Base-by-base conservation (phyloP, 1,139 yeast species). In the Martiniozyma asiatica region DNA sequence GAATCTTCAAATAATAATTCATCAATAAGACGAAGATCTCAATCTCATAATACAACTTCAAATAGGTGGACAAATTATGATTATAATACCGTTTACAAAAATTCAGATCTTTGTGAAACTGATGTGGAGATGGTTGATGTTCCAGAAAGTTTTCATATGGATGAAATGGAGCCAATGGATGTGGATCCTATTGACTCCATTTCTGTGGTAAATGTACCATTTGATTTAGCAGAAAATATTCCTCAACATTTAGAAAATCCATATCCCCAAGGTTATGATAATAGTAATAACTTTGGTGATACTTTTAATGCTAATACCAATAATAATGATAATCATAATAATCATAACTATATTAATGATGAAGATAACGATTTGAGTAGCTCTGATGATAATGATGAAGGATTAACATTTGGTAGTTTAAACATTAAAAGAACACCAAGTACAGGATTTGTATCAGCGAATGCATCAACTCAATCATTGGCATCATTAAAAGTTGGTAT, bases 51-150 rank as follows among this genome's bases (percentile, higher is more conserved):
- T 51, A 76, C 79, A 22, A 70, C 73, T 44, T 73, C 81, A 36
- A 66, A 72, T 39, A 66, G 92, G 55, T 76, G 75, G 48, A 85
- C 79, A 50, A 79, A 81, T 58, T 75, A 76, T 50, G 94, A 85
- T 55, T 84, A 84, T 54, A 82, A 81, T 49, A 68, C 89, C 1
- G 95, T 84, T 14, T 82, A 79, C 48, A 41, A 41, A 35, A 42
- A 42, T 23, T 34, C 34, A 3, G 36, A 37, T 14, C 44, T 37
- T 27, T 34, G 40, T 8, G 37, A 38, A n/a, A 27, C 32, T 18
- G 44, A 46, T 29, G 48, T 50, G 25, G 38, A 50, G 36, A 44
- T 52, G 50, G 48, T 36, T 32, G 57, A 52, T 30, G 53, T 52
- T 20, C 57, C 57, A 3, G 48, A 37, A 27, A 37, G 30, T 29